Evolutionary conservation across 495 filamentous ascomycete genomes (phyloP).

Genomic region (Podospora anserina): DNA sequence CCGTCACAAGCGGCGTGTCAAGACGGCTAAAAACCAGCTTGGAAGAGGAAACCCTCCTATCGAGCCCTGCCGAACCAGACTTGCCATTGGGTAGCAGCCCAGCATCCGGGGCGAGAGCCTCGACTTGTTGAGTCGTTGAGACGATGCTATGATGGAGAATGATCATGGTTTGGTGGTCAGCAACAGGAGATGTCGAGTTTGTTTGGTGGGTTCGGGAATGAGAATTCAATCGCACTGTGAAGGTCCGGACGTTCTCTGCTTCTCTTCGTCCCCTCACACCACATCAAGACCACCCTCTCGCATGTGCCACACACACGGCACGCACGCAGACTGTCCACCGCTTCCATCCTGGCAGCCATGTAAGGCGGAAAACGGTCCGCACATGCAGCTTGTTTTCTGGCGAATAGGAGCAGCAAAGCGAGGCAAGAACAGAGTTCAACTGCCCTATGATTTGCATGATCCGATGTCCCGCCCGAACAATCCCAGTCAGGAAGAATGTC

Average conservation of each 20-base stretch:
- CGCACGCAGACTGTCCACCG: conserved; percentile 18
- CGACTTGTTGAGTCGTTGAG: neutral
- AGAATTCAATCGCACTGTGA: conserved; percentile 10
- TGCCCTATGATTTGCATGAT: conserved; percentile 40
- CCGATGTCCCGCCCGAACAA: conserved; percentile 24
- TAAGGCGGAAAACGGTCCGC: conserved; percentile 46
- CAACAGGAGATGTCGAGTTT: neutral
- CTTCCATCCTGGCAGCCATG: conserved; percentile 36
- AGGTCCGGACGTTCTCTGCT: neutral
- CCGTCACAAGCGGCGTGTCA: neutral
- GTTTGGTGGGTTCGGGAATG: neutral
- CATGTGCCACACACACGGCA: conserved; percentile 16
- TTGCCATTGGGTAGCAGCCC: neutral
- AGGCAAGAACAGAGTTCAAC: conserved; percentile 23
- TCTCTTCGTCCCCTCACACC: conserved; percentile 11
- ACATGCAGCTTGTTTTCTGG: conserved; percentile 32
- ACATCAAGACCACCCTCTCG: conserved; percentile 20
- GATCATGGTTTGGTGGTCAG: neutral
- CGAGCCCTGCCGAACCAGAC: neutral
- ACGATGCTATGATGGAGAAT: neutral
- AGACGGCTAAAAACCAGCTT: neutral
- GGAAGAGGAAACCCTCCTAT: neutral
- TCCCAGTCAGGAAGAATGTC: neutral
- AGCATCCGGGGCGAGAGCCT: neutral
- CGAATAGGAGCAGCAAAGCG: conserved; percentile 33